Conservation (phyloP, 2,329 filamentous ascomycete species). For the Rhexocercosporidium sp. region DNA sequence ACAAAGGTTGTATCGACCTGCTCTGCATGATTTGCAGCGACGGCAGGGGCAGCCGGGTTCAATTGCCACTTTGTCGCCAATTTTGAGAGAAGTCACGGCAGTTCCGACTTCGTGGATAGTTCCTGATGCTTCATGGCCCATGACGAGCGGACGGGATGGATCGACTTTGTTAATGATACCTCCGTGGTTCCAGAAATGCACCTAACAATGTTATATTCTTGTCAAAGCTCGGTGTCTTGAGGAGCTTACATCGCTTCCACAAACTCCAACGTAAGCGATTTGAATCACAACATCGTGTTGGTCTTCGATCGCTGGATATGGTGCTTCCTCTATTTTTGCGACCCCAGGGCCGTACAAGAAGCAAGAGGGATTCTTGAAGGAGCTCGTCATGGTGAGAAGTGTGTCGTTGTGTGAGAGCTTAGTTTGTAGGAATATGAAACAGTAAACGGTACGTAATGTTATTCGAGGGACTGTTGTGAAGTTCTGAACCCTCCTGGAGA, state of each 20-base stretch:
- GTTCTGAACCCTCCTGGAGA: too few relatives aligned
- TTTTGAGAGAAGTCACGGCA: slow-evolving; percentile 27
- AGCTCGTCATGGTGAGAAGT: slow-evolving; percentile 12
- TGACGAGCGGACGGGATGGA: slow-evolving; percentile 50
- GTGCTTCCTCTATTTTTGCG: slow-evolving; percentile 51
- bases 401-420: not conserved
- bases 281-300: slow-evolving; percentile 51
- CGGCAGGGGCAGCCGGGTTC: slow-evolving; percentile 54
- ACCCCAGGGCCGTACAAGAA: slow-evolving; percentile 52
- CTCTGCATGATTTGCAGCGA: slow-evolving; percentile 49
- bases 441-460: not conserved
- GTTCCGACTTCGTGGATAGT: slow-evolving; percentile 27
- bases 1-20: slow-evolving; percentile 49
- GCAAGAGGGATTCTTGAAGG: slow-evolving; percentile 50
- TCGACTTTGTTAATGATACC: slow-evolving; percentile 54
- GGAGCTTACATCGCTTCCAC: slow-evolving; percentile 50
- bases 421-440: not conserved
- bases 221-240: not conserved
- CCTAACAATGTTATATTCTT: slow-evolving; percentile 13
- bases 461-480: not conserved
- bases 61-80: slow-evolving; percentile 52
- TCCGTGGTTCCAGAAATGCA: slow-evolving; percentile 46
- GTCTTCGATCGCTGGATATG: slow-evolving; percentile 47
- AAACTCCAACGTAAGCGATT: slow-evolving; percentile 53
- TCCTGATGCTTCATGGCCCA: slow-evolving; percentile 54